Base-by-base conservation (phyloP, 164 flowering plant genomes). In the Houttuynia cordata region DNA sequence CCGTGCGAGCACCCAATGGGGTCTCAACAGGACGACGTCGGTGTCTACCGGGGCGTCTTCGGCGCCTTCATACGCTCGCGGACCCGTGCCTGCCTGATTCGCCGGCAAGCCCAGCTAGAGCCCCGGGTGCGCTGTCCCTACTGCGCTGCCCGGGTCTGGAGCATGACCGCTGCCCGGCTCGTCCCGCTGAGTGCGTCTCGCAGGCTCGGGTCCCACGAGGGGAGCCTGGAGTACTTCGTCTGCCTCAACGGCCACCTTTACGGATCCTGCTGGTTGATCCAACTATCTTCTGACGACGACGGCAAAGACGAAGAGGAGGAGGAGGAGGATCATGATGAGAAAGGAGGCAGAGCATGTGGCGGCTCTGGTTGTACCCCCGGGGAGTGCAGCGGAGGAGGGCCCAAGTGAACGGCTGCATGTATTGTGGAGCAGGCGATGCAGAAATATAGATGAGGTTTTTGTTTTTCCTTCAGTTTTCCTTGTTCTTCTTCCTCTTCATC, bases 201-300 rank as follows among this genome's bases (percentile, higher is more conserved):
- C 62, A 65, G 91, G 75, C 88, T 91, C 1, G 97, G 97, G 13
- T 71, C 97, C 0, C 76, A 55, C 37, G 79, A 87, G 9, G 91
- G 81, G 0, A 68, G 74, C 12, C 12, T 88, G 24, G 97, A 91
- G 78, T 87, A 86, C 59, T 87, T 87, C 37, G 97, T 91, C 24
- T 91, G 97, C 64, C 66, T 91, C 45, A 87, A 88, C 50, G 97
- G 97, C n/a, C 97, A 91, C 80, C 61, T 91, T 71, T 76, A 86
- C 64, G 97, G 97, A 13, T 34, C 74, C n/a, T 91, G 96, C 62
- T 91, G 89, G 91, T 74, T 91, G 12, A 78, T 71, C 1, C 81
- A 77, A 0, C 50, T 91, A 52, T 82, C 88, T 0, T 87, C 83
- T 30, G 87, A 82, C 5, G 77, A 61, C 6, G n/a, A n/a, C n/a